Evolutionary conservation across 129 eudicot species (phyloP), one percentile per base, ranked within the genome.

Genomic region (Escallonia herrerae): DNA sequence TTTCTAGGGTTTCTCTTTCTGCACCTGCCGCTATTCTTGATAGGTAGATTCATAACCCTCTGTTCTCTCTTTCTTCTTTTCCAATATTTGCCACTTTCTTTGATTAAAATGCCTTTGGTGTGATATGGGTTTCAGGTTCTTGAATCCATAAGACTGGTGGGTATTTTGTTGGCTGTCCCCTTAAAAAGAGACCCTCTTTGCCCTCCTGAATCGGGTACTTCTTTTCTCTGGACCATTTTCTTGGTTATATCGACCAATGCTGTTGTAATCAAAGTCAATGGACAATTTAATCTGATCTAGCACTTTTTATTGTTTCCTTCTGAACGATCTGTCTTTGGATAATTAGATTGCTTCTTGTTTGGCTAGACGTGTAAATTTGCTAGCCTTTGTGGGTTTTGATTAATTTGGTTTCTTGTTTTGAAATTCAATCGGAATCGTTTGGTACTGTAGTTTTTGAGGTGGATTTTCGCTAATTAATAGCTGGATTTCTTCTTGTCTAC

Each of bases 1-100:
- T 77, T 69, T 72, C 78, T 44, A 41, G 58, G 60, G 48, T 42
- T 65, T 15, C 66, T 48, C 8, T 13, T 8, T 43, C 67, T 62
- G 10, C 50, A 2, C 15, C 60, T 33, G 52, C 74, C 69, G 40
- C 61, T 40, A 5, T 45, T 69, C 41, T 43, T 3, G 58, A 69
- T 65, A 47, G 53, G 73, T 69, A 47, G 53, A 49, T 33, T 49
- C 59, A 40, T 60, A 5, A 41, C 14, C 15, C 3, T 49, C 45
- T 38, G 3, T 41, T 69, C 47, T 40, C 51, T 22, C 47, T 22
- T 8, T 37, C 47, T 13, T 38, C 11, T 6, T 3, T 38, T 11
- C 48, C 43, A 9, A 40, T 41, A 39, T 54, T 22, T 22, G 0
- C 33, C 33, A 22, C 33, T 22, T 22, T 22, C 1, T 22, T 22